Evolutionary conservation across 805 yeast genomes (phyloP).

Genomic region (Yarrowia keelungensis): DNA sequence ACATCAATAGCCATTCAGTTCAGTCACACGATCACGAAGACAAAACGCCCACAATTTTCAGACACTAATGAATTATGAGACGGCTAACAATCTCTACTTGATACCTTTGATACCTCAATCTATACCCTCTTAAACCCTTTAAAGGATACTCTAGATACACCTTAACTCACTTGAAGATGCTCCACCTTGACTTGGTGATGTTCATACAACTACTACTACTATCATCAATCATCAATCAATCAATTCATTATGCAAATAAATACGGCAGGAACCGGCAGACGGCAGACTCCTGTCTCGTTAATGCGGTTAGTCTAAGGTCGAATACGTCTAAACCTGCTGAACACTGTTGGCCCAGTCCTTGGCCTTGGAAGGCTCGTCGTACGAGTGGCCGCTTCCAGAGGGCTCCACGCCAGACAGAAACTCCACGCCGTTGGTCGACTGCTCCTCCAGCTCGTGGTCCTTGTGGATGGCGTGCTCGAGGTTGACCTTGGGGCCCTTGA

Average conservation of each 20-base stretch:
- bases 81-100: too few species aligned
- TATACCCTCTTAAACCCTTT: too few species aligned
- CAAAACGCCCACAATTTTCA: too few species aligned
- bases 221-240: not conserved
- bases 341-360: conserved; percentile 23
- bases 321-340: not conserved
- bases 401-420: conserved; percentile 34
- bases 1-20: too few species aligned
- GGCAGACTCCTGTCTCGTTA: too few species aligned
- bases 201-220: not conserved
- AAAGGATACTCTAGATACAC: too few species aligned
- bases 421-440: conserved; percentile 35
- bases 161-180: too few species aligned
- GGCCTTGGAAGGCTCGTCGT: conserved; percentile 13
- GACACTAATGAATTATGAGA: too few species aligned
- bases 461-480: conserved; percentile 51
- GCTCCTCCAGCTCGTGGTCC: conserved; percentile 34
- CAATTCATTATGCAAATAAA: conserved; percentile 32
- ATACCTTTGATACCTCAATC: too few species aligned
- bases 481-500: conserved; percentile 66
- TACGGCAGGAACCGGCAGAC: not conserved
- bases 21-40: too few species aligned
- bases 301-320: not conserved
- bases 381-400: not conserved
- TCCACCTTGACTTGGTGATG: too few species aligned